Conservation (phyloP, 2,329 filamentous ascomycete species). For the Fusarium continuum region DNA sequence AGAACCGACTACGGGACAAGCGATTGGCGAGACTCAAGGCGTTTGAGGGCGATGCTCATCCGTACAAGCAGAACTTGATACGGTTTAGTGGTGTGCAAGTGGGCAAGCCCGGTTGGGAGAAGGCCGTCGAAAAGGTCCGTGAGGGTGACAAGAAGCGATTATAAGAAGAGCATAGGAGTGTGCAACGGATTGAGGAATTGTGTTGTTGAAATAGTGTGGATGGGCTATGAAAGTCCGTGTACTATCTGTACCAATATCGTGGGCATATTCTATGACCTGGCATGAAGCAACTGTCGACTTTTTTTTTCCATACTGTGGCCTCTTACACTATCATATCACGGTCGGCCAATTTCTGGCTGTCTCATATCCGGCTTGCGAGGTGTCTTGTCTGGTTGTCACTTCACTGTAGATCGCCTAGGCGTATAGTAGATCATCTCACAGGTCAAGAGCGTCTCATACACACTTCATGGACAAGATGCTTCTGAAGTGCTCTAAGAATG, state of each 20-base stretch:
- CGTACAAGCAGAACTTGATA: slow-evolving; percentile 88
- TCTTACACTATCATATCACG: not conserved
- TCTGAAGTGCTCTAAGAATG: not conserved
- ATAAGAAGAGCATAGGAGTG: slow-evolving; percentile 48
- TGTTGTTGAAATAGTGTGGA: slow-evolving; percentile 29
- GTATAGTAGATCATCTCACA: not conserved
- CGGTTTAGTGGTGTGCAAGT: slow-evolving; percentile 71
- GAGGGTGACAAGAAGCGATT: slow-evolving; percentile 60
- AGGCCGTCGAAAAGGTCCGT: slow-evolving; percentile 60
- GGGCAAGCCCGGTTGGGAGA: slow-evolving; percentile 63
- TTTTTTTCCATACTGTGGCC: slow-evolving; percentile 11
- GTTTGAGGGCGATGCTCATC: slow-evolving; percentile 92
- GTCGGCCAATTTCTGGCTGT: not conserved
- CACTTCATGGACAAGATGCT: not conserved
- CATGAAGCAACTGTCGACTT: slow-evolving; percentile 39
- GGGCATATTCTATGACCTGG: slow-evolving; percentile 43
- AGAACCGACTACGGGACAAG: slow-evolving; percentile 91
- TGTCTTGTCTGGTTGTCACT: not conserved
- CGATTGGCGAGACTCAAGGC: slow-evolving; percentile 89
- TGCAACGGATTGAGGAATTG: not conserved
- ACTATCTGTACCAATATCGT: slow-evolving; percentile 47
- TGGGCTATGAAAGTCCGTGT: slow-evolving; percentile 42
- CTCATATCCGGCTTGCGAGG: not conserved
- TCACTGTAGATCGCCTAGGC: not conserved
- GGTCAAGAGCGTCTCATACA: not conserved